Base-by-base conservation (phyloP, 2,329 filamentous ascomycete genomes). In the Venturia carpophila region DNA sequence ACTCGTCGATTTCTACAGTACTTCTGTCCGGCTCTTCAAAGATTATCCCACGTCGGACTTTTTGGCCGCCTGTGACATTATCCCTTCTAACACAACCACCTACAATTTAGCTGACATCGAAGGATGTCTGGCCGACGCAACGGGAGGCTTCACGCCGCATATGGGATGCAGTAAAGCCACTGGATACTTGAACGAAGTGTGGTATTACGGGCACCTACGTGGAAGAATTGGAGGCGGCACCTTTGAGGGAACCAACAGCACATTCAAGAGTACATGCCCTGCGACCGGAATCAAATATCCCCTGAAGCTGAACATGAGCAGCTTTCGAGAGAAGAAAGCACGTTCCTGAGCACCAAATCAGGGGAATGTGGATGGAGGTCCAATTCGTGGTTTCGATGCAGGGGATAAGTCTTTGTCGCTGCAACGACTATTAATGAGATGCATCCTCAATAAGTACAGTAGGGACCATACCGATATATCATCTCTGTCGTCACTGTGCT, bases 1-100 rank as follows among this genome's bases (percentile, higher is more conserved):
- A 70, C 85, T 86, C 0, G 81, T 84, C 15, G 86, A 88, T 71
- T 91, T 84, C 76, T 90, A 90, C 75, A 78, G 87, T 70, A 83
- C 81, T 65, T 80, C 86, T 1, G 85, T 90, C 5, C 79, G 81
- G 24, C 72, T 91, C 1, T 91, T 88, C 79, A 83, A 87, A 73
- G 78, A 77, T 0, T 78, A 90, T 9, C 84, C 87, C 13, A 86
- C 85, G 15, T 90, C 89, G 73, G 72, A 83, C 17, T 66, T 58
- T 47, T 30, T 66, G 34, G 42, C 27, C 17, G 43, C 64, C 19
- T 63, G 60, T 43, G 47, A 39, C 9, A 65, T 66, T 37, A 3
- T 65, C 11, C 65, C 65, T 11, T 42, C 62, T 13, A 45, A 37
- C 39, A 27, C 27, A 5, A 55, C 37, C 5, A 66, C 61, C 17